These are phyloP conservation scores for Globisporangium echinulatum DNA, from an alignment of 352 stramenopile species.

Conservation along the genomic window DNA sequence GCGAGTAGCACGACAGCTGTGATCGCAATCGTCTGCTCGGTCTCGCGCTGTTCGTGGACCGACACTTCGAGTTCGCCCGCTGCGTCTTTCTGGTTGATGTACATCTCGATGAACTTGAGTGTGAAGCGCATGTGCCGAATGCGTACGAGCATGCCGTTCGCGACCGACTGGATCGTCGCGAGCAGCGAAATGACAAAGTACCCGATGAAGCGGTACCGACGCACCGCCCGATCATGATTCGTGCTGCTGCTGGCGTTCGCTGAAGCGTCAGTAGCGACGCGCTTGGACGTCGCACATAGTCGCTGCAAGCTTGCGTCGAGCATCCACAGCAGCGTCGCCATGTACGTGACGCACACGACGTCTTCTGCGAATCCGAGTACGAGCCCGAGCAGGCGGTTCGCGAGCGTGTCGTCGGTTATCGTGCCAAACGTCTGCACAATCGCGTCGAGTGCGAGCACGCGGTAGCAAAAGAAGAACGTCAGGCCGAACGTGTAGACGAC, in stretches of 20 bases:
- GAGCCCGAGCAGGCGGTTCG: conserved; percentile 13
- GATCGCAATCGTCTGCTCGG: conserved; percentile 6
- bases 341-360: conserved; percentile 25
- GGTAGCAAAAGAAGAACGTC: conserved; percentile 19
- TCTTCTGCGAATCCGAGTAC: conserved; percentile 18
- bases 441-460: conserved; percentile 9
- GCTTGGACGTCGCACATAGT: not conserved
- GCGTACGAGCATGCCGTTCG: conserved; percentile 31
- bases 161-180: not conserved
- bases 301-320: conserved; percentile 4
- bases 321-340: conserved; percentile 17
- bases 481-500: conserved; percentile 16
- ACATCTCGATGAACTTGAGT: conserved; percentile 34
- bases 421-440: conserved; percentile 23
- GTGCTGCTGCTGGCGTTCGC: not conserved
- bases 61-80: conserved; percentile 16
- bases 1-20: conserved; percentile 11
- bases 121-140: conserved; percentile 35
- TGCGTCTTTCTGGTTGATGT: conserved; percentile 26
- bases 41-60: conserved; percentile 4
- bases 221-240: not conserved
- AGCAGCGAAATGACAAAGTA: not conserved
- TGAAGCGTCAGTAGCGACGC: not conserved
- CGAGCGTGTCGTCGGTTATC: conserved; percentile 11
- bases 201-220: not conserved